phyloP scores from a whole-genome alignment of 768 basidiomycete genomes.

The Zangia roseola region DNA sequence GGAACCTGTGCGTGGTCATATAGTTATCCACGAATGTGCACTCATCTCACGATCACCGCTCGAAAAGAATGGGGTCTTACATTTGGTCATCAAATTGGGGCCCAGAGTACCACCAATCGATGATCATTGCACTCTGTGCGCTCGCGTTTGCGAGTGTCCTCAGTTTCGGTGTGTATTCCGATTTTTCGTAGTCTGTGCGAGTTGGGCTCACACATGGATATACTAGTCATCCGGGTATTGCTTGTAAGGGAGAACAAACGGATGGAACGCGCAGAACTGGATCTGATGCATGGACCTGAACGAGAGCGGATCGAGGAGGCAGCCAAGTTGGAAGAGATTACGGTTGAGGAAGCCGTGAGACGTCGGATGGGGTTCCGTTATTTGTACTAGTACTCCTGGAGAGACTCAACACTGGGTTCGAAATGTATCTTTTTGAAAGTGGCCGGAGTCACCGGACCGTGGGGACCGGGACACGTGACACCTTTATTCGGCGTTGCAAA shows the following conservation, averaged over 20 bases:
- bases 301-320: slow-evolving; percentile 55
- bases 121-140: slow-evolving; percentile 49
- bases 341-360: slow-evolving; percentile 58
- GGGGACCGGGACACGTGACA: too few species aligned
- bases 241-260: slow-evolving; percentile 50
- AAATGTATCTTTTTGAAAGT: too few species aligned
- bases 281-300: slow-evolving; percentile 43
- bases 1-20: slow-evolving; percentile 47
- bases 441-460: too few species aligned
- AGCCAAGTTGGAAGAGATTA: slow-evolving; percentile 56
- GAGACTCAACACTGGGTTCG: too few species aligned
- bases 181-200: background rate
- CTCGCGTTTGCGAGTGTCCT: slow-evolving; percentile 35
- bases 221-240: slow-evolving; percentile 41
- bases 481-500: too few species aligned
- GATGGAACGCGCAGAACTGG: slow-evolving; percentile 49
- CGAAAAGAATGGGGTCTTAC: slow-evolving; percentile 54
- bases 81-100: slow-evolving; percentile 62
- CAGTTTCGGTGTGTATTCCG: slow-evolving; percentile 33
- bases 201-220: background rate
- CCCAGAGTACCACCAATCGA: slow-evolving; percentile 59
- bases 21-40: background rate
- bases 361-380: slow-evolving; percentile 59
- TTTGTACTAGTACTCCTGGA: slow-evolving; percentile 38
- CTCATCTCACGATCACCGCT: background rate